Evolutionary conservation across 139 green algal species (phyloP), one percentile per base, ranked within the genome.

Genomic region (Micractinium sp.): DNA sequence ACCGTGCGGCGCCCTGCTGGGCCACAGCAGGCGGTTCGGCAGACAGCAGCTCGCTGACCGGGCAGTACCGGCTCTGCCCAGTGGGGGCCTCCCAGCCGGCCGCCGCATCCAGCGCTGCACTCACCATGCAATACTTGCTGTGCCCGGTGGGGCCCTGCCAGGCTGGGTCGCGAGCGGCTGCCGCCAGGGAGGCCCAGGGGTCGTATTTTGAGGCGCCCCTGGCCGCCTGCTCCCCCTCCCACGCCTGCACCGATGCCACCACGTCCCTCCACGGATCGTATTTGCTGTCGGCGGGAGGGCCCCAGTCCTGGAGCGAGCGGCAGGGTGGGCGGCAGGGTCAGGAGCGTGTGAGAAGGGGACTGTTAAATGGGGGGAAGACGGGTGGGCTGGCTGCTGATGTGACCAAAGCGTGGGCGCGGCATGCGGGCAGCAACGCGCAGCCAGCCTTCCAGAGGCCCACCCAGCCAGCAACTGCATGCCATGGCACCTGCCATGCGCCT

Each of bases 211-310:
- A 81, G 74, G 74, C 35, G 0, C 3, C 19, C 18, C 71, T 25
- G 47, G 47, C 9, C 29, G 31, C 71, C 31, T 77, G 71, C 9
- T n/a, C 25, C 71, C 35, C 31, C 71, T 39, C 35, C 71, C 71
- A 77, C 12, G 71, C 71, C 71, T 38, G 33, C 29, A 39, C 71
- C 0, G 74, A 35, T 0, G 74, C 74, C 74, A 81, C 35, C 33
- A 81, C 33, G 74, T 81, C 74, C 13, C 35, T 22, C 74, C 74
- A 81, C 33, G 74, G 74, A 14, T 81, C 74, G 74, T 81, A 81
- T 27, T 77, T 77, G 74, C 29, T 23, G 35, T 22, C 74, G 29
- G 35, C 33, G 3, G 74, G 35, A 22, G 74, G 35, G 74, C 74
- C 74, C 74, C 74, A 81, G 29, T 81, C 74, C 74, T 81, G 74